Percentiles rank a stretch among this genome's conserved stretches.
These are phyloP conservation scores for Lagenaria siceraria DNA, from an alignment of 306 rosid genomes.

Conservation along the genomic window DNA sequence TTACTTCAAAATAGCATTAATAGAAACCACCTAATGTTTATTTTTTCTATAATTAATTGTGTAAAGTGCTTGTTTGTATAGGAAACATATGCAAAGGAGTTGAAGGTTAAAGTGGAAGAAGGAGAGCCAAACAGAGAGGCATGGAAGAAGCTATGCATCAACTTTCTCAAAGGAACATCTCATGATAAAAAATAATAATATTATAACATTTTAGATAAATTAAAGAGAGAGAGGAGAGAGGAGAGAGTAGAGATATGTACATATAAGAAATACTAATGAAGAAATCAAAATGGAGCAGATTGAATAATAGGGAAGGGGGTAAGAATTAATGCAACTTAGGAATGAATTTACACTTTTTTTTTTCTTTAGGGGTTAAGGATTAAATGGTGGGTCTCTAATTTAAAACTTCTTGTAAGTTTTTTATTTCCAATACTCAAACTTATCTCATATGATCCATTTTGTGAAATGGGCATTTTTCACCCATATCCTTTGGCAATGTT, in stretches of 20 bases:
- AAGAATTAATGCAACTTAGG: not conserved
- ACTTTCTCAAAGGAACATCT: conserved; percentile 47
- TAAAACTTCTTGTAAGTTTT: not conserved
- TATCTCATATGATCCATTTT: too few relatives aligned
- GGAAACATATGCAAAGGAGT: conserved; percentile 39
- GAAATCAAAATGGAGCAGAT: too few relatives aligned
- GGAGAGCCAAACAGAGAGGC: conserved; percentile 52
- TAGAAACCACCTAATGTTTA: too few relatives aligned
- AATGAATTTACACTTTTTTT: not conserved
- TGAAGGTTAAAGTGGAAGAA: conserved; percentile 28
- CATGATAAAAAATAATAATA: not conserved
- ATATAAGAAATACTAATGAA: not conserved
- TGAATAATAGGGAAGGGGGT: not conserved
- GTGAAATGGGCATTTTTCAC: too few relatives aligned
- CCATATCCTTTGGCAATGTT: too few relatives aligned
- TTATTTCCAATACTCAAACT: too few relatives aligned
- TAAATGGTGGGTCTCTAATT: not conserved
- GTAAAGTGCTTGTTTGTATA: conserved; percentile 8
- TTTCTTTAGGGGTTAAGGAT: not conserved
- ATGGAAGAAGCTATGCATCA: conserved; percentile 45
- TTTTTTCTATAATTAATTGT: not conserved
- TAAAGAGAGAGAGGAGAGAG: not conserved
- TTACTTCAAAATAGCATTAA: not conserved
- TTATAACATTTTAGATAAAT: not conserved
- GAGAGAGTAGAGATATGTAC: not conserved